phyloP scores from a whole-genome alignment of 2,329 filamentous ascomycete genomes.

The Pseudogymnoascus sp. region DNA sequence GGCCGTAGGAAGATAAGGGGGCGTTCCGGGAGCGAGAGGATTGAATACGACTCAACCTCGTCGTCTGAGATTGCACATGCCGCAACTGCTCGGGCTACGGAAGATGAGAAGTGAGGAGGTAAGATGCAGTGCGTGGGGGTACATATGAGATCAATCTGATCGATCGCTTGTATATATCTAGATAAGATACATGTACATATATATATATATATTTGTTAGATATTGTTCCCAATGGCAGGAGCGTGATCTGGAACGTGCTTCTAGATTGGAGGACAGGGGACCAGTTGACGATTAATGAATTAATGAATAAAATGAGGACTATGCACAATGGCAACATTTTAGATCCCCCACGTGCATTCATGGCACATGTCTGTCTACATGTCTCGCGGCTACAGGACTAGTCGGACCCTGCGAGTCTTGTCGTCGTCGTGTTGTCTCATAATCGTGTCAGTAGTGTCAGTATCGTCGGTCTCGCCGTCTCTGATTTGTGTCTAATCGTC shows the following conservation, averaged over 20 bases:
- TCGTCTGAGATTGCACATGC: background rate
- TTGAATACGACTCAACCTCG: background rate
- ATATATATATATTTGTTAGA: background rate
- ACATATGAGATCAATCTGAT: background rate
- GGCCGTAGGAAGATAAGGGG: background rate
- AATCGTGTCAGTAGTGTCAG: background rate
- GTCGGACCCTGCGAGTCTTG: background rate
- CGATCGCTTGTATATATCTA: background rate
- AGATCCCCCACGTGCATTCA: background rate
- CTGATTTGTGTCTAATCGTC: background rate
- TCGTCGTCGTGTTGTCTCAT: background rate
- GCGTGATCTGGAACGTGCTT: background rate
- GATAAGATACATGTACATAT: slow-evolving; percentile 3
- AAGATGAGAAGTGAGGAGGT: background rate
- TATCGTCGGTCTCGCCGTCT: background rate
- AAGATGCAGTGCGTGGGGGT: background rate
- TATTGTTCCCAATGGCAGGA: background rate
- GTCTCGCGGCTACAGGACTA: background rate
- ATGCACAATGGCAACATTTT: background rate
- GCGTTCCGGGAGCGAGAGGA: background rate
- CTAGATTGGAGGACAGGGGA: background rate
- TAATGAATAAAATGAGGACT: background rate
- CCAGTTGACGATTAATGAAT: background rate
- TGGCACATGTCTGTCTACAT: background rate
- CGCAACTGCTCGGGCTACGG: background rate